Base-by-base conservation (phyloP, 1,284 basidiomycete genomes). In the Anthracocystis walkeri region DNA sequence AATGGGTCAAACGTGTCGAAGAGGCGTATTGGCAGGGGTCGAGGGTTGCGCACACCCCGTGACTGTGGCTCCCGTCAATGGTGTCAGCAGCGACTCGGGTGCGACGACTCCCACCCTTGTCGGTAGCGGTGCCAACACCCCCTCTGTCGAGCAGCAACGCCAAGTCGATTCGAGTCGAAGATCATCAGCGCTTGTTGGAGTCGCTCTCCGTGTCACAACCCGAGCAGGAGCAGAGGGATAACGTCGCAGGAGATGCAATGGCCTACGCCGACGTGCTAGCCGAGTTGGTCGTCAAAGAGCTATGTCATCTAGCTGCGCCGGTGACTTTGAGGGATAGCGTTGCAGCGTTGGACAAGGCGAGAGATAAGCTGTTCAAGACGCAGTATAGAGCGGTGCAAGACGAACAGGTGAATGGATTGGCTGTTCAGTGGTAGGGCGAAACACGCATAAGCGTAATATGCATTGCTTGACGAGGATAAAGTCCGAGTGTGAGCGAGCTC, bases 371-470 rank as follows among this genome's bases (percentile, higher is more conserved):
- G n/a, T 90, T 97, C 81, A 88, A 93, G 82, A 96, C 95, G 6
- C 87, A 90, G 80, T 97, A 95, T 85, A 89, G 90, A 63, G 92
- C 92, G 23, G 93, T 98, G 0, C 92, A 93, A 86, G 93, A 91
- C 85, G 93, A 96, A 83, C 90, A 94, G 42, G 86, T 92, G 45
- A 86, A 84, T 45, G 91, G 91, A 14, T 87, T 94, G 53, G 91
- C 92, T 12, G 93, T 94, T 8, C 91, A 91, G 79, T 95, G 93
- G 93, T 94, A 87, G n/a, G 29, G 31, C 49, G n/a, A n/a, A n/a
- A n/a, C n/a, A n/a, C n/a, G n/a, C n/a, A n/a, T n/a, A n/a, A n/a
- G n/a, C n/a, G n/a, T n/a, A n/a, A n/a, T n/a, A n/a, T n/a, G n/a
- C n/a, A n/a, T n/a, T n/a, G n/a, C n/a, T n/a, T n/a, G n/a, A n/a